These are phyloP conservation scores for Candida maesae DNA, from an alignment of 805 yeast genomes.

Conservation along the genomic window DNA sequence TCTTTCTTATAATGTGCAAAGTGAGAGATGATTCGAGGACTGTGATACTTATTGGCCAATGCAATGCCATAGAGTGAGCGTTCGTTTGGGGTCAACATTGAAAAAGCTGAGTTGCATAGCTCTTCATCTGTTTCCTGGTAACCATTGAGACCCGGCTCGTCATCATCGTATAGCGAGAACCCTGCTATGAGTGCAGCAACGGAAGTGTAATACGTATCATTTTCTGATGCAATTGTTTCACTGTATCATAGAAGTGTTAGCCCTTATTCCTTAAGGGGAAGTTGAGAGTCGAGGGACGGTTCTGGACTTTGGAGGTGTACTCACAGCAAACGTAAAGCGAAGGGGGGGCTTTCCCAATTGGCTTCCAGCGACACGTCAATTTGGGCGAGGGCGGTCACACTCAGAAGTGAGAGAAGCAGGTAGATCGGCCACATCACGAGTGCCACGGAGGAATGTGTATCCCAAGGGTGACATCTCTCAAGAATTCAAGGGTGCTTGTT, in stretches of 20 bases:
- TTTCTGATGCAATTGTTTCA: slow-evolving; percentile 27
- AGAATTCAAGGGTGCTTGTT: too few relatives aligned
- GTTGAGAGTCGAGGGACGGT: neutral
- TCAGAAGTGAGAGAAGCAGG: neutral
- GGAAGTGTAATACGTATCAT: slow-evolving; percentile 16
- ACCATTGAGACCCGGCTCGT: slow-evolving; percentile 3
- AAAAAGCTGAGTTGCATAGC: slow-evolving; percentile 17
- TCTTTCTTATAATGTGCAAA: slow-evolving; percentile 44
- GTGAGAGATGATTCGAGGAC: slow-evolving; percentile 67
- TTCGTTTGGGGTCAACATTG: slow-evolving; percentile 18
- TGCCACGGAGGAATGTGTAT: too few relatives aligned
- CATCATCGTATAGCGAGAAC: slow-evolving; percentile 12
- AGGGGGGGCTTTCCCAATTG: slow-evolving; percentile 29
- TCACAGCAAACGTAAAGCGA: slow-evolving; percentile 25
- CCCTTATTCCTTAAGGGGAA: neutral
- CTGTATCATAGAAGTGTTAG: slow-evolving; percentile 11
- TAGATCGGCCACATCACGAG: too few relatives aligned
- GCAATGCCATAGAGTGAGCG: slow-evolving; percentile 22
- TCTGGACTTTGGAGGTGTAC: slow-evolving; percentile 12
- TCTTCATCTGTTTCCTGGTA: slow-evolving; percentile 16
- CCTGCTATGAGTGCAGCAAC: slow-evolving; percentile 13
- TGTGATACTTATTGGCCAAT: slow-evolving; percentile 36
- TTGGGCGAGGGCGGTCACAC: slow-evolving; percentile 7
- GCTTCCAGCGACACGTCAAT: slow-evolving; percentile 23
- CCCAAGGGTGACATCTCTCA: too few relatives aligned